Base-by-base conservation (phyloP, 1,284 basidiomycete species). In the Tausonia pullulans region DNA sequence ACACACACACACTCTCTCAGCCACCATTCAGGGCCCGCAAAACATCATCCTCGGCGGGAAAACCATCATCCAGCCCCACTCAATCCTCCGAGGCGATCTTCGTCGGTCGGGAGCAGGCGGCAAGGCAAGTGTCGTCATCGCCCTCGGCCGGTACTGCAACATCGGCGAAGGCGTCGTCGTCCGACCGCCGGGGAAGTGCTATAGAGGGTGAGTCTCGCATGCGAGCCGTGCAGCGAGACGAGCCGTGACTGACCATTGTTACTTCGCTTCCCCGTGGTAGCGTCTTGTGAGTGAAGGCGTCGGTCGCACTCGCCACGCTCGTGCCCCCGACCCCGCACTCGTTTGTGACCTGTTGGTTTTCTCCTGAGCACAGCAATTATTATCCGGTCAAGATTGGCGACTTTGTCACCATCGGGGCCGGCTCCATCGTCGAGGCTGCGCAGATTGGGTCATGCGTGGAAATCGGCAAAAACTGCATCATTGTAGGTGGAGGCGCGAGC, bases 21-120 rank as follows among this genome's bases (percentile, higher is more conserved):
- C 92, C 8, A 86, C 85, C n/a, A 97, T 98, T 70, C 84, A 87
- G 54, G 96, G 96, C 8, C 90, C 93, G 6, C 87, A 92, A 73
- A 97, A 98, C 74, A 98, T 98, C 73, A 90, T 98, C 67, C 84
- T 99, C 3, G 92, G 91, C 48, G 96, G 95, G 52, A 98, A 98
- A 78, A 95, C 91, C 4, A 90, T 98, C 74, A 95, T 99, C 63
- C 87, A 93, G 11, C 87, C 84, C 61, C 83, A 84, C 64, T 87
- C 87, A 11, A 88, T 96, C 65, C 87, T 97, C 63, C 85, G 93
- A 56, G 93, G 93, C 0, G 93, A 97, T 73, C 78, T 96, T 55
- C 80, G 88, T 60, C 80, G 90, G 58, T 87, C 89, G 5, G 87
- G 89, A 1, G 84, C 88, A 10, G 87, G 90, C 0, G 88, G 90